A percentile compares a stretch with the other conserved stretches of the same genome.
Conservation (phyloP, 768 basidiomycete genomes). For the Suillus americanus region DNA sequence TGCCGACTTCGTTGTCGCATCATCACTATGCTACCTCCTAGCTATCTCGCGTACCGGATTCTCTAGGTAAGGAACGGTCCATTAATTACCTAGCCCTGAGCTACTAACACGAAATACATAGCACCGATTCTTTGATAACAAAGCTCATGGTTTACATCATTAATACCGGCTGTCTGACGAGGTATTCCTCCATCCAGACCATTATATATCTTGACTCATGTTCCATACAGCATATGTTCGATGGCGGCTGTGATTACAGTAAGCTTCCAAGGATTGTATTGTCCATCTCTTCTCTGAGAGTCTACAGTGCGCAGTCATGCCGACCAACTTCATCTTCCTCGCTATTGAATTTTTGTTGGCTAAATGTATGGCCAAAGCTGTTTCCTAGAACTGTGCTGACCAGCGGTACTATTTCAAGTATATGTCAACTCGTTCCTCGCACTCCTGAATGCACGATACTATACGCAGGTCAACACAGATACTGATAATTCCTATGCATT, state of each 20-base stretch:
- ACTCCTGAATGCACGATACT: neutral
- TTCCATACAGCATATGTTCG: neutral
- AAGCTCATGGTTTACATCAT: conserved; percentile 1
- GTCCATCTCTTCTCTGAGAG: neutral
- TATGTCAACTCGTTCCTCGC: conserved; percentile 1
- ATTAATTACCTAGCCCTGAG: neutral
- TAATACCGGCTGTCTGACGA: conserved; percentile 4
- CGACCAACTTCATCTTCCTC: conserved; percentile 4
- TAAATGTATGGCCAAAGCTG: neutral
- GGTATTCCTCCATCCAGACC: neutral
- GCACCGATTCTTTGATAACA: conserved; percentile 6
- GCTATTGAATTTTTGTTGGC: conserved; percentile 2
- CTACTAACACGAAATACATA: neutral
- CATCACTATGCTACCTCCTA: conserved; percentile 7
- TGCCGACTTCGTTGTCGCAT: neutral
- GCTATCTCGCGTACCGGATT: conserved; percentile 4
- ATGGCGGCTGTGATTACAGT: neutral
- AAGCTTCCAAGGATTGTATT: neutral
- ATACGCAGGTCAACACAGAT: neutral
- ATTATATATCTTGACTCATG: neutral
- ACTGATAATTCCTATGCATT: neutral
- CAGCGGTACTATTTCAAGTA: neutral
- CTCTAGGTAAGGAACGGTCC: neutral
- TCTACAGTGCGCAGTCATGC: conserved; percentile 7
- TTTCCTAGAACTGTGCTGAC: neutral